Evolutionary conservation across 768 basidiomycete genomes (phyloP), one percentile per base, ranked within the genome.

Genomic region (Boletus barrowsii): DNA sequence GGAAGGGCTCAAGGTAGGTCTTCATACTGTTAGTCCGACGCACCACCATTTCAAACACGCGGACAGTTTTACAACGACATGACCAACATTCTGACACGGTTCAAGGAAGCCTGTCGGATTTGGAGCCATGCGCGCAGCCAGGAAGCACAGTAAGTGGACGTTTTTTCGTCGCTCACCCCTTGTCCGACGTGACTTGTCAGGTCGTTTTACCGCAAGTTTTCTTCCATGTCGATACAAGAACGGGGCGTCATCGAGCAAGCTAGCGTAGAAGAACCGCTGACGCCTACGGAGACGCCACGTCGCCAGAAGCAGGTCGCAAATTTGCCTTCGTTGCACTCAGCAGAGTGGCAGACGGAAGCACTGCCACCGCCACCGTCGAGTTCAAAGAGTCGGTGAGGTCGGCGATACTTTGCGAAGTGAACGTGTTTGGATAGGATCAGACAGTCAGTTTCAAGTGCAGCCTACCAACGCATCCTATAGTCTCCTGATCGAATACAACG

Each of bases 21-120:
- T 32, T 24, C 26, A 3, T 40, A 7, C 11, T 33, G 22, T 42
- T 15, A 36, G 44, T 47, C 47, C 17, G 26, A 39, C 17, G 26
- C 18, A n/a, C 3, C 17, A 44, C 10, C 35, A 39, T 0, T 10
- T 53, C 1, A 29, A 54, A 36, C 33, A 3, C 50, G 0, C 8
- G 39, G 37, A n/a, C 57, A 94, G 89, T 98, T 98, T 65, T 96
- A 99, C 68, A 93, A 92, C 57, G 88, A 91, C 62, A 79, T 98
- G 51, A 79, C 83, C 3, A 80, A 76, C 11, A 82, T 95, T 42
- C 68, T 96, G 1, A 72, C 77, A 7, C 80, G 86, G 56, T 90
- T 93, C 75, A 88, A 84, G 66, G 87, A 87, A 49, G 77, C 77
- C 3, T 93, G 90, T 67, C 82, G 81, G 61, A 76, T 77, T 5